Evolutionary conservation across 2,329 filamentous ascomycete species (phyloP), one percentile per base, ranked within the genome.

Genomic region (Calonectria ilicicola): DNA sequence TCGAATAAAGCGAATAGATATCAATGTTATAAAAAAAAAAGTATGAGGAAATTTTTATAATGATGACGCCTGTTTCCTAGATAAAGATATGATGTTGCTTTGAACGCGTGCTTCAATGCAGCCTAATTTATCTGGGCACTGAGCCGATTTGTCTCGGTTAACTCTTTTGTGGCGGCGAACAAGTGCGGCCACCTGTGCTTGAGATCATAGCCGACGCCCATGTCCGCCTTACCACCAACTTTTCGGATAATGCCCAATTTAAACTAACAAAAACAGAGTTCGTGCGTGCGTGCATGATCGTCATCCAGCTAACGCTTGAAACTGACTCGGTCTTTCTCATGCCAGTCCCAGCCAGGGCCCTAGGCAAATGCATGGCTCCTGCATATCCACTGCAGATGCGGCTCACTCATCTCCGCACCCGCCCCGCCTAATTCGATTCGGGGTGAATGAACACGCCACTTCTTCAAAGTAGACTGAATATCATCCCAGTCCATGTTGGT

Each of bases 211-310:
- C 63, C 63, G 63, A 51, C 47, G 46, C 46, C 63, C 32, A 17
- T 53, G 35, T 51, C 63, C 63, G 63, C 63, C 23, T 27, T 38
- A 42, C 46, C n/a, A 42, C 46, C n/a, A 9, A 7, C 6, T 26
- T 65, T 32, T 65, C 63, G 63, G 63, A 19, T 65, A 65, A 65
- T 42, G 15, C 63, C 63, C 63, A 60, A 40, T 26, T 26, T 23
- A 26, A 40, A 23, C 10, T 47, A 23, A 23, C 21, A 23, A 47
- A 21, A 21, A 47, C n/a, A 12, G 5, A 47, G 44, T 47, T 47
- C 21, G 44, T 3, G 21, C n/a, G n/a, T 23, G 44, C n/a, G 44
- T 23, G 44, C n/a, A 21, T 47, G 21, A 14, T 14, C 8, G 10
- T n/a, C n/a, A 21, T 12, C n/a, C 10, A 47, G 8, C 40, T 42